Percentiles rank a stretch among this genome's conserved stretches.
Evolutionary conservation across 2,329 filamentous ascomycete genomes (phyloP).

Genomic region (Alternaria triticina): DNA sequence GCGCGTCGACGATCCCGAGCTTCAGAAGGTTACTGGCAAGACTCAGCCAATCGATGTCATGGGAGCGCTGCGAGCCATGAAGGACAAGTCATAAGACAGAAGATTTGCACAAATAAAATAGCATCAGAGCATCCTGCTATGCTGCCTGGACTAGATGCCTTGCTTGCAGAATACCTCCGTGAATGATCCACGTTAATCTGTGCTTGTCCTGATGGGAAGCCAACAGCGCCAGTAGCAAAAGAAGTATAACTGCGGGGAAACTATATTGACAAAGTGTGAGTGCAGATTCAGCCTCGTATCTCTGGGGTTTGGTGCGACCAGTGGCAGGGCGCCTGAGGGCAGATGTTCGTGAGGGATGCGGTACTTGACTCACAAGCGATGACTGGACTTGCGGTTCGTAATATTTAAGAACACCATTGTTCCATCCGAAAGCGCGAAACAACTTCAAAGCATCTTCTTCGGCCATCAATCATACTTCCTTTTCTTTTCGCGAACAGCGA

Average conservation of each 20-base stretch:
- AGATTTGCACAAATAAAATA: neutral
- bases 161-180: neutral
- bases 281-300: neutral
- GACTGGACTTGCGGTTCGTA: neutral
- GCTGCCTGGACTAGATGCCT: neutral
- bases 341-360: neutral
- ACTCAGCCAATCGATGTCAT: conserved; percentile 84
- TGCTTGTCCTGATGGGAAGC: neutral
- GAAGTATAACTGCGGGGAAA: neutral
- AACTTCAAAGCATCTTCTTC: neutral
- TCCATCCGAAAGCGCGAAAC: neutral
- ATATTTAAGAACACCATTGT: neutral
- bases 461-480: neutral
- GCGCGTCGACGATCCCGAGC: conserved; percentile 82
- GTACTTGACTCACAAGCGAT: neutral
- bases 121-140: neutral
- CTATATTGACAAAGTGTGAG: neutral
- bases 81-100: conserved; percentile 63
- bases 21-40: conserved; percentile 84
- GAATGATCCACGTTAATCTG: neutral
- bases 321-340: neutral
- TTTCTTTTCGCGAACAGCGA: neutral
- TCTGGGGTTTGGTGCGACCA: neutral
- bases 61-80: conserved; percentile 85
- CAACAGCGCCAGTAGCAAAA: neutral